Base-by-base conservation (phyloP, 768 basidiomycete species). In the Macrolepiota dolichaula region DNA sequence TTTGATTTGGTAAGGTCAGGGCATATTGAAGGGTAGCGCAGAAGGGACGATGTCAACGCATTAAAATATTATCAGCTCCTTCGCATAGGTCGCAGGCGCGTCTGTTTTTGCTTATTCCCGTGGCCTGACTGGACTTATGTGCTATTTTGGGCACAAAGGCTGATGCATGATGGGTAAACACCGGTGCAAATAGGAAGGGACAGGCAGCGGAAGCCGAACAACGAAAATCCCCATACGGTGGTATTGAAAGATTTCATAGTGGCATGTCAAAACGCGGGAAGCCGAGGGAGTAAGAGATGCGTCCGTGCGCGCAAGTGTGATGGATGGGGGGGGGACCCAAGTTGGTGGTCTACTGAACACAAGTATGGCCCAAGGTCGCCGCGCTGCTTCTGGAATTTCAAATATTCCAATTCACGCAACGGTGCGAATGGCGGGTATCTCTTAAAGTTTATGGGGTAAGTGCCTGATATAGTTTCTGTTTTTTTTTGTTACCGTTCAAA, bases 21-120 rank as follows among this genome's bases (percentile, higher is more conserved):
- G n/a, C 7, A 32, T 7, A 32, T 3, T 7, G 29, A 22, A 10
- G 7, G 12, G 40, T 24, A 22, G n/a, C 7, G 47, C 12, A 24
- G 19, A 27, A 24, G 22, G 47, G 47, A 6, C 47, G 47, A 17
- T 13, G 47, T 12, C 22, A 49, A 27, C 22, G 11, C 25, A 49
- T 13, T 9, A 37, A 54, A 7, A 37, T 19, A 36, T 15, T 51
- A 27, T n/a, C n/a, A 24, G 2, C n/a, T 17, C 29, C 32, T 54
- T 54, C 32, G 52, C 36, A 19, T 36, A 38, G 54, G 54, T 24
- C 42, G 27, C 19, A 55, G n/a, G 17, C 38, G 25, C 13, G 5
- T 55, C 37, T 27, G 17, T n/a, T 32, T 32, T 32, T 55, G 54
- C 40, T 55, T 55, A 55, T 42, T 55, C 38, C 54, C 54, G 54